Evolutionary conservation across 345 rosid species (phyloP).

Genomic region (Lepidium aucheri): DNA sequence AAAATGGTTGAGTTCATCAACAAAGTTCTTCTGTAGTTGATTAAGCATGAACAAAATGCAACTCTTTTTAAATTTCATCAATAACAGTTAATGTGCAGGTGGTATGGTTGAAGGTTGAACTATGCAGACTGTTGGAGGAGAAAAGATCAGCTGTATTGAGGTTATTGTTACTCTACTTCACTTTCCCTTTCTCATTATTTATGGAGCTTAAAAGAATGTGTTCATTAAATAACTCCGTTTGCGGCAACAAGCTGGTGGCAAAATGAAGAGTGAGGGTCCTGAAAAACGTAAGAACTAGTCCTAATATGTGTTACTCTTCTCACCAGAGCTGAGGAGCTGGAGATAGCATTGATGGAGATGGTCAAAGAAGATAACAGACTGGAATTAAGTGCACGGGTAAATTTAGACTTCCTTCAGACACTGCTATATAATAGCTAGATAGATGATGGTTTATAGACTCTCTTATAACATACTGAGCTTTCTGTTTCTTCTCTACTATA

Average conservation of each 20-base stretch:
- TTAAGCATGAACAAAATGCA: conserved; percentile 4
- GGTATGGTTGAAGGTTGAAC: conserved; percentile 83
- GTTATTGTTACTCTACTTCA: conserved; percentile 33
- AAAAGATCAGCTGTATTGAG: conserved; percentile 77
- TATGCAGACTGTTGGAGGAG: conserved; percentile 78
- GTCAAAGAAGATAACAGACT: conserved; percentile 82
- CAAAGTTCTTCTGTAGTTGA: neutral
- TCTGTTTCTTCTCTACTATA: neutral
- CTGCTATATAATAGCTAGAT: neutral
- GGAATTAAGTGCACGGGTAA: conserved; percentile 72
- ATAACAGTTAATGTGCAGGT: conserved; percentile 61
- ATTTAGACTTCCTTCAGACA: neutral
- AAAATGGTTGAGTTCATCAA: conserved; percentile 1
- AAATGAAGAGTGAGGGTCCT: neutral
- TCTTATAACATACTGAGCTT: neutral
- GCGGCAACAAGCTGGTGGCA: neutral
- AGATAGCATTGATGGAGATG: conserved; percentile 90
- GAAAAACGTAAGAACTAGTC: neutral
- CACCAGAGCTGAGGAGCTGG: conserved; percentile 89
- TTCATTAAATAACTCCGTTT: too few relatives aligned
- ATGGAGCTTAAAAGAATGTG: neutral
- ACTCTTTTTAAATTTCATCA: conserved; percentile 44
- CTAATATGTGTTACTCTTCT: conserved; percentile 8
- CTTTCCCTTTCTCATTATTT: neutral
- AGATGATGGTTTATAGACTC: neutral